Conservation (phyloP, 2,329 filamentous ascomycete species). For the Didymella glomerata region DNA sequence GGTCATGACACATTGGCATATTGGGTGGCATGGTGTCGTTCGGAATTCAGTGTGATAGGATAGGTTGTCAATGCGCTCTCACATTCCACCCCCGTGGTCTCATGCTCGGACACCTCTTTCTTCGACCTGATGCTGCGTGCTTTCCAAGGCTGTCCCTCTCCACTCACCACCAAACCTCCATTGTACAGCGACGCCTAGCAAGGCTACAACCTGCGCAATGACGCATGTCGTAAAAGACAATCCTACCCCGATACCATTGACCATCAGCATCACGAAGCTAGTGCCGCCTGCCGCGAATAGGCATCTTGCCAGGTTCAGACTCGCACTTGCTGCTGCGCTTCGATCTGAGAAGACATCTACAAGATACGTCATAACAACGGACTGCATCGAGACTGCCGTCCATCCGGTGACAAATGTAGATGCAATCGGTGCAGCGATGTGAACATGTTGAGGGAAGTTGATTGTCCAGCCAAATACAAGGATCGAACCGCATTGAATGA, state of each 20-base stretch:
- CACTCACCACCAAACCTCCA: not conserved
- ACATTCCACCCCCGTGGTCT: no score
- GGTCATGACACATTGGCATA: no score
- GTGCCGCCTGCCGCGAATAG: not conserved
- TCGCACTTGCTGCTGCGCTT: not conserved
- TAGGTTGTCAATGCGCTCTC: no score
- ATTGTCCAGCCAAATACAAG: not conserved
- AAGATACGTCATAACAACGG: not conserved
- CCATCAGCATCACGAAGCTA: not conserved
- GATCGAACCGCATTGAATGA: not conserved
- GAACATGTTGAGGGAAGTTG: not conserved
- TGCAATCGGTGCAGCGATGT: not conserved
- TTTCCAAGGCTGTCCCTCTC: not conserved
- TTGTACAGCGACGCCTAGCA: not conserved
- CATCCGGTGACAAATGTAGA: not conserved
- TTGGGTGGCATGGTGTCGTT: no score
- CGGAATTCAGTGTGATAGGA: no score
- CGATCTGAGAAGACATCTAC: not conserved
- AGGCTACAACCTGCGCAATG: not conserved
- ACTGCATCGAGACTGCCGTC: not conserved
- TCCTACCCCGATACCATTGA: not conserved
- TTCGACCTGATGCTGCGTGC: not conserved
- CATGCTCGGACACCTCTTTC: no score
- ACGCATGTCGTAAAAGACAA: not conserved
- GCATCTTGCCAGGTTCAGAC: not conserved